phyloP scores from a whole-genome alignment of 345 rosid species.

The Angophora floribunda region DNA sequence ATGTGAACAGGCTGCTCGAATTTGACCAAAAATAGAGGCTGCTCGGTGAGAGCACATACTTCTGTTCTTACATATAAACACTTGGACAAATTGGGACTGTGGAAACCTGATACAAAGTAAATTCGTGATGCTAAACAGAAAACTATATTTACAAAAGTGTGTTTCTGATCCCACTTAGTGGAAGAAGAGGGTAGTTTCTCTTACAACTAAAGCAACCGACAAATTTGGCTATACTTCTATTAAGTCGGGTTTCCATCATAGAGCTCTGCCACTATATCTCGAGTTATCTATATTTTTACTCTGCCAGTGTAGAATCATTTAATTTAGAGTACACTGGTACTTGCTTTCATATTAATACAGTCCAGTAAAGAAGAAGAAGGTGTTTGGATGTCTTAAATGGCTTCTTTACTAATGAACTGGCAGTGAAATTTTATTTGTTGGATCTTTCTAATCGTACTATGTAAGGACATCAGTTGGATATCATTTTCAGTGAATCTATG shows the following conservation, averaged over 20 bases:
- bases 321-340: background rate
- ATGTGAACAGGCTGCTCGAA: background rate
- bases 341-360: background rate
- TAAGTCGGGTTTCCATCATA: background rate
- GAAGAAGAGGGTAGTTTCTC: background rate
- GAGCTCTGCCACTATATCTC: background rate
- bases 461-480: background rate
- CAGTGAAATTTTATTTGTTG: background rate
- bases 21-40: background rate
- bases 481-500: background rate
- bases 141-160: background rate
- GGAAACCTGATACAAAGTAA: background rate
- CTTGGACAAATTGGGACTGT: background rate
- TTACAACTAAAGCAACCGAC: background rate
- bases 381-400: background rate
- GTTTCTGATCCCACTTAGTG: background rate
- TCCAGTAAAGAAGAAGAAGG: background rate
- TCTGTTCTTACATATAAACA: background rate
- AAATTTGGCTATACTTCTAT: background rate
- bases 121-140: background rate
- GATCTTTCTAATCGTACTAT: background rate
- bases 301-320: background rate
- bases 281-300: background rate
- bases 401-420: background rate
- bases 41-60: background rate